Evolutionary conservation across 1,139 yeast species (phyloP), one percentile per base, ranked within the genome.

Genomic region (Geotrichum aggregatum): DNA sequence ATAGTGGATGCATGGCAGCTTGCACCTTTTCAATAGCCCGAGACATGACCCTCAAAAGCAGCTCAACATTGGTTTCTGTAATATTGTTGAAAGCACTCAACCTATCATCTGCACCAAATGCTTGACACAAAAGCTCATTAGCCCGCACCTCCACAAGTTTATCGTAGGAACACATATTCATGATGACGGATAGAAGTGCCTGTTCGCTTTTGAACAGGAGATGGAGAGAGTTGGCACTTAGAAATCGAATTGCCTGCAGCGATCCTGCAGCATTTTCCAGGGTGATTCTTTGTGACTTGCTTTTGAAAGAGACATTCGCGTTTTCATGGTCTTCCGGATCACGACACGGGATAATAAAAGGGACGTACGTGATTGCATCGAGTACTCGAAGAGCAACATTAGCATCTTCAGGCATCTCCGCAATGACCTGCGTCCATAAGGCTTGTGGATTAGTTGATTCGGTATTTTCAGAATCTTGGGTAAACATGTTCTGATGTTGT

Each of bases 141-240:
- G 48, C 39, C 33, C 2, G 13, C 14, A 10, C 30, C 7, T 34
- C 6, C 6, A 44, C 21, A 2, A 11, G 13, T 3, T 13, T n/a
- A 31, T 47, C 45, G 2, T 38, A n/a, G 19, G 50, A 47, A 40
- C 13, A 24, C 36, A 47, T 18, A n/a, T 47, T 47, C 14, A 47
- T 26, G 21, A 41, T 11, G 16, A 47, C n/a, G 4, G 45, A 22
- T 7, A 47, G 28, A 10, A 40, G 11, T 10, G 36, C 24, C 11
- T 16, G 33, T 11, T 47, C 38, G 18, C 33, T 22, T n/a, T 11
- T 13, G n/a, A 47, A 22, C 5, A 33, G 13, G 6, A n/a, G 11
- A 3, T 3, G 11, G 11, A 40, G 14, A n/a, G 6, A 21, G 6
- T 19, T 18, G 4, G 7, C 10, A 11, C 13, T 13, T 14, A 40